Evolutionary conservation across 1,284 basidiomycete genomes (phyloP).

Genomic region (Somion occarium): DNA sequence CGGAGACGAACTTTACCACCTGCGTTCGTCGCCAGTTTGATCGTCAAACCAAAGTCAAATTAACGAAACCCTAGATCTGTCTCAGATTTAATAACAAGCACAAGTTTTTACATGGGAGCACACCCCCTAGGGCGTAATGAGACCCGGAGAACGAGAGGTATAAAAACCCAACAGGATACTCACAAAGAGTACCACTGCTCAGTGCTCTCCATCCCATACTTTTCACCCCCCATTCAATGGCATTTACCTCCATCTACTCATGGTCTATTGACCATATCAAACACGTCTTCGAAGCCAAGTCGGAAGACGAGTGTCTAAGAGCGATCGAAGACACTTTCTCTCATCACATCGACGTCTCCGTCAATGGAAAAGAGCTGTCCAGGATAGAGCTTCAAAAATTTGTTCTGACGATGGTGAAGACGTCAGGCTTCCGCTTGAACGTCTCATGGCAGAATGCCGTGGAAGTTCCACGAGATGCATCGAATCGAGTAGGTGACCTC

Average conservation of each 20-base stretch:
- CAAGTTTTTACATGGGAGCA: neutral
- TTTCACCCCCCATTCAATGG: conserved; percentile 25
- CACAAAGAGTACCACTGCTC: neutral
- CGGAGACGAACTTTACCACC: conserved; percentile 3
- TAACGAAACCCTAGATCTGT: neutral
- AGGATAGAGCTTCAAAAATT: conserved; percentile 38
- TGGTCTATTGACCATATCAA: conserved; percentile 51
- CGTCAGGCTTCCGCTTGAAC: conserved; percentile 34
- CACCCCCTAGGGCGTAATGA: neutral
- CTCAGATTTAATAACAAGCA: conserved; percentile 2
- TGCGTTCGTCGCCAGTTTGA: neutral
- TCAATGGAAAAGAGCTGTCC: conserved; percentile 42
- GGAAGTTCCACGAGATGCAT: conserved; percentile 37
- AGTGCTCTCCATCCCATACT: neutral
- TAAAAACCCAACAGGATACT: conserved; percentile 1
- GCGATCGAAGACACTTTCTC: conserved; percentile 47
- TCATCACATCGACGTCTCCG: conserved; percentile 32
- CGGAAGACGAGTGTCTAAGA: conserved; percentile 36
- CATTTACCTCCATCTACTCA: conserved; percentile 37
- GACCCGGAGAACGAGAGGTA: neutral
- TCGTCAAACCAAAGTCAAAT: conserved; percentile 1
- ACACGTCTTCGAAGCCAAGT: conserved; percentile 46
- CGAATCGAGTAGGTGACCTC: conserved; percentile 36
- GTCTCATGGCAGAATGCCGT: conserved; percentile 47
- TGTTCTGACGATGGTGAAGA: conserved; percentile 40